phyloP scores from a whole-genome alignment of 306 rosid genomes.

The Vigna hirtella region DNA sequence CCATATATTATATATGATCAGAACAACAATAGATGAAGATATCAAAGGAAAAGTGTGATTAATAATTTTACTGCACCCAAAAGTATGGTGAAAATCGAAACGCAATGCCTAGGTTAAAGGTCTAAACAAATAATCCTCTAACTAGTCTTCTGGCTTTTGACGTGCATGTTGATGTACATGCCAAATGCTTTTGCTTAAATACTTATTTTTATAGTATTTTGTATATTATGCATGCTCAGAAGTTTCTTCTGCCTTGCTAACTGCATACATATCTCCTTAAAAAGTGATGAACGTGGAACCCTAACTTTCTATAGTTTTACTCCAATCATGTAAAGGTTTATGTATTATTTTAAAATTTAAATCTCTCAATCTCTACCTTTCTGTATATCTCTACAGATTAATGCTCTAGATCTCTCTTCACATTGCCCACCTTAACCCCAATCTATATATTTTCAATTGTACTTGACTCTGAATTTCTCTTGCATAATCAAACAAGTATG shows the following conservation, averaged over 20 bases:
- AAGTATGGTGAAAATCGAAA: not conserved
- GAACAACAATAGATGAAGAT: not conserved
- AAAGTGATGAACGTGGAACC: no score
- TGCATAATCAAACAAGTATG: not conserved
- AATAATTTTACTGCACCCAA: not conserved
- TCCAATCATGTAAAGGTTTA: no score
- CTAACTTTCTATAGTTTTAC: no score
- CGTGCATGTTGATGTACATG: no score
- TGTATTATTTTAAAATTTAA: no score
- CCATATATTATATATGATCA: no score
- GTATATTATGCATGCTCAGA: not conserved
- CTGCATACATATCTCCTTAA: no score
- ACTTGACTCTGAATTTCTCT: not conserved
- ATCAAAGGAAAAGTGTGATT: not conserved
- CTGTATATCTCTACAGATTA: not conserved
- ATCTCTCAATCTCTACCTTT: no score
- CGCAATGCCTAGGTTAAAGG: not conserved
- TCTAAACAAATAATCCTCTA: not conserved
- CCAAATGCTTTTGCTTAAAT: not conserved
- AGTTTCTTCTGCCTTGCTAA: not conserved
- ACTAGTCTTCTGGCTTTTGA: constrained; percentile 1
- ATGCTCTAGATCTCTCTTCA: not conserved
- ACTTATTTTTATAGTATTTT: not conserved
- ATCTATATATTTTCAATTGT: not conserved
- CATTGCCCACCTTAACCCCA: not conserved